These are phyloP conservation scores for Puccinellia tenuiflora DNA, from an alignment of 176 grass and related monocot species.

Conservation along the genomic window DNA sequence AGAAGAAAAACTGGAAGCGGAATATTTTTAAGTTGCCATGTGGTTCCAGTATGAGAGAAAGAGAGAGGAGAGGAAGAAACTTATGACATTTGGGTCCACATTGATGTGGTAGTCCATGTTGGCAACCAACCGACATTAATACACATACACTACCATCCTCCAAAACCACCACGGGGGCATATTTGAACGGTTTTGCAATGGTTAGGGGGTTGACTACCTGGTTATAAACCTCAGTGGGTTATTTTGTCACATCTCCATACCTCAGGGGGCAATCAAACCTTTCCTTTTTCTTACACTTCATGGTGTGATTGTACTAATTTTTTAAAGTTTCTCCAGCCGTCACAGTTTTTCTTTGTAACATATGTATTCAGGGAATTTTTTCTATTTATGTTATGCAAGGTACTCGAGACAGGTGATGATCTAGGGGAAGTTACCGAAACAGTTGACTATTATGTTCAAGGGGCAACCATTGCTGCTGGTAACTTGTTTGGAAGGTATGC, in stretches of 20 bases:
- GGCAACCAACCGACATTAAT: background rate
- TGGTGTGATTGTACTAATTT: background rate
- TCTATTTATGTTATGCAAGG: slow-evolving; percentile 32
- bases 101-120: background rate
- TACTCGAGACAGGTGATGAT: slow-evolving; percentile 97
- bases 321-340: background rate
- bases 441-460: slow-evolving; percentile 97
- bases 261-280: background rate
- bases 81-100: background rate
- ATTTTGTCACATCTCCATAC: background rate
- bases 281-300: background rate
- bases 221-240: background rate
- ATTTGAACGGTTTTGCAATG: background rate
- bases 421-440: slow-evolving; percentile 97
- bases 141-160: background rate
- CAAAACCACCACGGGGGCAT: background rate
- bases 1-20: background rate
- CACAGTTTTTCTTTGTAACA: background rate
- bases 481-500: slow-evolving; percentile 93
- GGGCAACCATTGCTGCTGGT: slow-evolving; percentile 76
- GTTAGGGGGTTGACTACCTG: background rate
- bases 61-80: background rate
- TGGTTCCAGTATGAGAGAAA: background rate
- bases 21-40: slow-evolving; percentile 1
- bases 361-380: background rate